Evolutionary conservation across 2,329 filamentous ascomycete genomes (phyloP).

Genomic region (Hymenoscyphus fraxineus): DNA sequence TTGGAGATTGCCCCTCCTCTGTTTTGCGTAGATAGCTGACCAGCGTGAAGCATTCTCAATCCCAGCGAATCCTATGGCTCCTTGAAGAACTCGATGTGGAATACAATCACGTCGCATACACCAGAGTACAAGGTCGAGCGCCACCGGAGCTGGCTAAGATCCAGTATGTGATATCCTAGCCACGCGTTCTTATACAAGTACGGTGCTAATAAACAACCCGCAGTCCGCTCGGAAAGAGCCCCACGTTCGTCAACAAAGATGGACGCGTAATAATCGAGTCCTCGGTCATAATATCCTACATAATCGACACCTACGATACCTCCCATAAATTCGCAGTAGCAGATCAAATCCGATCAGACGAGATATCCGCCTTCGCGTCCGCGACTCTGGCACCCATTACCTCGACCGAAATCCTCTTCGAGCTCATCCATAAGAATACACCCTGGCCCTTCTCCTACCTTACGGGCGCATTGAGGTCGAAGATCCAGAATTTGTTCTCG

Average conservation of each 20-base stretch:
- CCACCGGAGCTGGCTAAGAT: conserved; percentile 64
- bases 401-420: conserved; percentile 29
- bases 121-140: conserved; percentile 58
- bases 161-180: not conserved
- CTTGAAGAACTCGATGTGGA: conserved; percentile 66
- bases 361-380: conserved; percentile 30
- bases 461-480: conserved; percentile 17
- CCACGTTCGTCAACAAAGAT: conserved; percentile 51
- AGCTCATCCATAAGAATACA: conserved; percentile 22
- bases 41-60: conserved; percentile 51
- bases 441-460: conserved; percentile 30
- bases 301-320: conserved; percentile 34
- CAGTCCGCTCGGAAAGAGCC: conserved; percentile 74
- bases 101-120: conserved; percentile 68
- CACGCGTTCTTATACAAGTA: not conserved
- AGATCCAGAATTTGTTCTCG: conserved; percentile 20
- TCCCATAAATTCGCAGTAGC: conserved; percentile 26
- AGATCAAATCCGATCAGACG: conserved; percentile 33
- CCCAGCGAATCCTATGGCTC: conserved; percentile 67
- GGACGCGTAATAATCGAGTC: conserved; percentile 33
- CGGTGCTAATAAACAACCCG: conserved; percentile 53
- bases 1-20: conserved; percentile 7
- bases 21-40: conserved; percentile 4
- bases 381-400: conserved; percentile 27
- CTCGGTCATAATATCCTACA: conserved; percentile 33